A percentile compares a stretch with the other conserved stretches of the same genome.
These are phyloP conservation scores for Physcomitrellopsis africana DNA, from an alignment of 225 moss, liverwort and hornwort genomes.

Conservation along the genomic window DNA sequence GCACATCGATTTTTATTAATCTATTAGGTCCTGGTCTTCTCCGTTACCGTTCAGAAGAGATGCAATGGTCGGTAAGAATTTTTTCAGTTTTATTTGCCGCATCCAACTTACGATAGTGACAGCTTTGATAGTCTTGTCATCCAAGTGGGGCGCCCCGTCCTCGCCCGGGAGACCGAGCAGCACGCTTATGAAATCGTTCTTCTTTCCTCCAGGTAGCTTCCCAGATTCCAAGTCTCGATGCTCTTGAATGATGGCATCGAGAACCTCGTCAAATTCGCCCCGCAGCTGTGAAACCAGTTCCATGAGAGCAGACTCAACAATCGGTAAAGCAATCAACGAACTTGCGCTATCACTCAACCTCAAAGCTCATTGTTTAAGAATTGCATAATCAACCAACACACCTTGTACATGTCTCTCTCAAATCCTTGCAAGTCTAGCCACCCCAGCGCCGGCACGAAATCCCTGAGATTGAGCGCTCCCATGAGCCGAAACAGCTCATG, in stretches of 20 bases:
- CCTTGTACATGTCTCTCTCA: slow-evolving; percentile 26
- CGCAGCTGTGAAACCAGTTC: neutral
- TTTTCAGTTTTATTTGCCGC: too few species aligned
- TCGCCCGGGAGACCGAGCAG: slow-evolving; percentile 37
- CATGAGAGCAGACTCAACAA: neutral
- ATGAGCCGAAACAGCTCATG: slow-evolving; percentile 30
- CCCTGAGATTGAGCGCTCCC: slow-evolving; percentile 1
- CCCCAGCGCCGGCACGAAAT: slow-evolving; percentile 24
- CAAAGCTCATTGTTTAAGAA: too few species aligned
- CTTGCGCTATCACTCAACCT: too few species aligned
- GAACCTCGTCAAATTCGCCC: neutral
- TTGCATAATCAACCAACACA: neutral
- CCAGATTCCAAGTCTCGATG: slow-evolving; percentile 39
- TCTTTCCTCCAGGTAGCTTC: slow-evolving; percentile 29
- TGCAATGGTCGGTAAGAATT: too few species aligned
- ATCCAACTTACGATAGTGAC: slow-evolving; percentile 34
- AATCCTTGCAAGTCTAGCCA: slow-evolving; percentile 14
- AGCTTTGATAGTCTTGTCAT: slow-evolving; percentile 45
- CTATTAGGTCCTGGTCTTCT: too few species aligned
- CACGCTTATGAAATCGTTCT: slow-evolving; percentile 47
- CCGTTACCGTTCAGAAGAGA: too few species aligned
- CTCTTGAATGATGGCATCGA: slow-evolving; percentile 43
- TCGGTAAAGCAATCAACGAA: too few species aligned
- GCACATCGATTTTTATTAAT: neutral
- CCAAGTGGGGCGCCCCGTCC: slow-evolving; percentile 38